phyloP scores from a whole-genome alignment of 345 rosid genomes.

The Eucalyptus cladocalyx region DNA sequence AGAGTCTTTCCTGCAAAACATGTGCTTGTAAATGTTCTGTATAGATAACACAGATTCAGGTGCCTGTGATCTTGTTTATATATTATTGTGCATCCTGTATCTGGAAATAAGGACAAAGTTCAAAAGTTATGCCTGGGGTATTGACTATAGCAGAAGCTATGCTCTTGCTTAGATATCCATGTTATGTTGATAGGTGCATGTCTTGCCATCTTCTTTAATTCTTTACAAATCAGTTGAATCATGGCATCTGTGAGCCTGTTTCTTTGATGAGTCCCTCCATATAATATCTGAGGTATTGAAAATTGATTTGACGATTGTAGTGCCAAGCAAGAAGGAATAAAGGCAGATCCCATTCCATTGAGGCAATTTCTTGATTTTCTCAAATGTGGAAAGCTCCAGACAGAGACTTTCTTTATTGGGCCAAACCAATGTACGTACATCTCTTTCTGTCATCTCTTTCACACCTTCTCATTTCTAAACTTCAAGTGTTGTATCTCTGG shows the following conservation, averaged over 20 bases:
- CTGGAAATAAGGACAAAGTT: not conserved
- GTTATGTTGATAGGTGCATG: not conserved
- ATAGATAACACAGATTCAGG: not conserved
- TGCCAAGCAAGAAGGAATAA: conserved; percentile 66
- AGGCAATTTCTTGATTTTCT: conserved; percentile 51
- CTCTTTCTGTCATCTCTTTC: not conserved
- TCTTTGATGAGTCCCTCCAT: not conserved
- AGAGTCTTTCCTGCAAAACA: not conserved
- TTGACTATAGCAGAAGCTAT: not conserved
- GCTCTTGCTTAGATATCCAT: not conserved
- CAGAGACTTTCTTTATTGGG: conserved; percentile 61
- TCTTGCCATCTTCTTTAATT: not conserved
- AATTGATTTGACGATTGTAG: conserved; percentile 8
- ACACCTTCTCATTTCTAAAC: not conserved
- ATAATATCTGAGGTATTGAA: not conserved
- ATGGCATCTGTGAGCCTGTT: not conserved
- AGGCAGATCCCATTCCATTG: conserved; percentile 43
- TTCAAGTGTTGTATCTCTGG: not conserved
- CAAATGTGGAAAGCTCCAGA: conserved; percentile 53
- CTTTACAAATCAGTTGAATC: not conserved
- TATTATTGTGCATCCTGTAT: not conserved
- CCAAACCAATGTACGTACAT: conserved; percentile 43
- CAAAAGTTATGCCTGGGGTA: not conserved
- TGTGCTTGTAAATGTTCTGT: not conserved
- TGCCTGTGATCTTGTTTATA: not conserved